These are phyloP conservation scores for Penicillium italicum DNA, from an alignment of 2,329 filamentous ascomycete species.

Conservation along the genomic window DNA sequence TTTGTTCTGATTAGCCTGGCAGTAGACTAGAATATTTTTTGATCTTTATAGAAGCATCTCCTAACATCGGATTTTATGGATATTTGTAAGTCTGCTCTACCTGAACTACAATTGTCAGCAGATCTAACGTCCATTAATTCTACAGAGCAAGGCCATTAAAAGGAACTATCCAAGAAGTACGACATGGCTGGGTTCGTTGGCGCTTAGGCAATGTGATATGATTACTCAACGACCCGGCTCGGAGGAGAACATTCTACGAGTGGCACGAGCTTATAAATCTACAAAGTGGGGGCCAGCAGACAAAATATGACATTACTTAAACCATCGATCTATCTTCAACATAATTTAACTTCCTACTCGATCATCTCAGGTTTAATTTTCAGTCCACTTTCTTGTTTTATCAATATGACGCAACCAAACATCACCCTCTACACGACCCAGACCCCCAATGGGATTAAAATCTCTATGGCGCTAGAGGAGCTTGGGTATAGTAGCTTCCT, in stretches of 20 bases:
- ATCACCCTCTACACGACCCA: slow-evolving; percentile 78
- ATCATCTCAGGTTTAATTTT: background rate
- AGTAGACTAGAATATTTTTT: too few relatives aligned
- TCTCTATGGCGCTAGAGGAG: slow-evolving; percentile 82
- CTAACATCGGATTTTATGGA: too few relatives aligned
- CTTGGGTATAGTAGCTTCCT: slow-evolving; percentile 52
- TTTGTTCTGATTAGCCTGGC: background rate
- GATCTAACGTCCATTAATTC: too few relatives aligned
- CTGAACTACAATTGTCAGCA: too few relatives aligned
- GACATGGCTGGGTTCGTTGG: background rate
- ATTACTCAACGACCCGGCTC: background rate
- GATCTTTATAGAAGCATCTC: too few relatives aligned
- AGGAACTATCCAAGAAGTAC: background rate
- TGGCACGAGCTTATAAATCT: slow-evolving; percentile 7
- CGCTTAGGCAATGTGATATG: background rate
- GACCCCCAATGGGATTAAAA: slow-evolving; percentile 88
- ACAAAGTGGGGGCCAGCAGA: background rate
- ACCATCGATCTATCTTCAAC: background rate
- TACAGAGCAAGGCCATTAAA: background rate
- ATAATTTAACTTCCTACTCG: too few relatives aligned
- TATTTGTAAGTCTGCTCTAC: too few relatives aligned
- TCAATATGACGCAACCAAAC: slow-evolving; percentile 46
- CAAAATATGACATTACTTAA: background rate
- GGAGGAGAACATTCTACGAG: background rate
- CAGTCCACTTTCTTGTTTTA: background rate